Evolutionary conservation across 331 rosid species (phyloP), one percentile per base, ranked within the genome.

Genomic region (Telfairia occidentalis): DNA sequence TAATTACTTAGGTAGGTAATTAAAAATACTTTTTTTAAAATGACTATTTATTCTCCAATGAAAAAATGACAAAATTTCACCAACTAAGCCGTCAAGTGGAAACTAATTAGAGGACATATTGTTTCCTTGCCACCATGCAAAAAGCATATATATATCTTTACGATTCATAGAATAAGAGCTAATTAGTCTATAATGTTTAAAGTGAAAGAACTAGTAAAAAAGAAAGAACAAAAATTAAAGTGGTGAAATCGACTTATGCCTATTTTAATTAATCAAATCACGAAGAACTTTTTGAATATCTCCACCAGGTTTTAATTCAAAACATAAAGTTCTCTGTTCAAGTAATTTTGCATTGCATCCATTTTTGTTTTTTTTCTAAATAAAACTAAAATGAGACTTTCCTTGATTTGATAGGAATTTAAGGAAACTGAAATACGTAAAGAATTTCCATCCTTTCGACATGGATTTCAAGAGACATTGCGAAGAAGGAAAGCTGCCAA

Each of bases 401-500:
- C n/a, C n/a, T n/a, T n/a, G n/a, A n/a, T n/a, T n/a, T n/a, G n/a
- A n/a, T n/a, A 92, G 93, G 89, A 89, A 32, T 66, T 85, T 90
- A 0, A 82, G 97, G 79, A 87, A 84, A 76, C 67, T 92, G 26
- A 92, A 92, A 79, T 67, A 88, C 79, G 0, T 84, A 6, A 76
- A 61, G 12, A 86, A 90, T 11, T 92, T 92, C 37, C 92, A 78
- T 52, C 77, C 38, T 2, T 90, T 80, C 52, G 92, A 78, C 24
- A 3, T 83, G 4, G 59, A 66, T 5, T 92, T 92, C 85, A 88
- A 90, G 83, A 85, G 77, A 53, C 88, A 92, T 38, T 90, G 94
- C 45, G 34, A 76, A 72, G 89, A 90, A 73, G 97, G 97, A 15
- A 88, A 84, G 54, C 53, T 92, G 35, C 95, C 97, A 42, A 92